phyloP scores from a whole-genome alignment of 2,329 filamentous ascomycete genomes.

The Samsoniella hepiali region DNA sequence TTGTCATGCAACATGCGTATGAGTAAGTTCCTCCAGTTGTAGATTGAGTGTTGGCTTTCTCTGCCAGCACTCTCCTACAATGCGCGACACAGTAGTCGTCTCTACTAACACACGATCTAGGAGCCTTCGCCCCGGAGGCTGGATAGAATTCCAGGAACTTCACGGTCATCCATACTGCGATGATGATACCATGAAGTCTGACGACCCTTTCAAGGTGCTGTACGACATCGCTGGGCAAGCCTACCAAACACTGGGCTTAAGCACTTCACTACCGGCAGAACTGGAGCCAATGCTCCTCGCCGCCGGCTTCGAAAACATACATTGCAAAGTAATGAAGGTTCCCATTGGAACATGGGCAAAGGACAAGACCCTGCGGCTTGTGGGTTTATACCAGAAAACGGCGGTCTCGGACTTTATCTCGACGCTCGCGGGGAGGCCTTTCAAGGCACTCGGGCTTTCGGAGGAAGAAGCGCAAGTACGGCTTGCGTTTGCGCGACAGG shows the following conservation, averaged over 20 bases:
- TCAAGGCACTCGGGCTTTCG: constrained; percentile 37
- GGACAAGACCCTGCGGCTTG: constrained; percentile 38
- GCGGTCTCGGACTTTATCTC: constrained; percentile 41
- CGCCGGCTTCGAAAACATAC: constrained; percentile 44
- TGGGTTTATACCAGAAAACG: constrained; percentile 44
- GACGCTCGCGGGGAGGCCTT: constrained; percentile 40
- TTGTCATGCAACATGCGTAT: constrained; percentile 42
- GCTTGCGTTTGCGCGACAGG: constrained; percentile 30
- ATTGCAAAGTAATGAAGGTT: constrained; percentile 40
- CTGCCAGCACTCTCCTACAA: not conserved
- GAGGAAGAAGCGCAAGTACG: constrained; percentile 34
- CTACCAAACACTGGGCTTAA: constrained; percentile 37
- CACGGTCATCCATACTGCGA: constrained; percentile 41
- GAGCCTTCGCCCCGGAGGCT: constrained; percentile 38
- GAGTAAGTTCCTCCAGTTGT: constrained; percentile 26
- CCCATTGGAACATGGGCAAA: constrained; percentile 46
- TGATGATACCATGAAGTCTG: constrained; percentile 41
- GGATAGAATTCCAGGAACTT: constrained; percentile 50
- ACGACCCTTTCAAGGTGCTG: constrained; percentile 37
- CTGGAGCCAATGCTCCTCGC: constrained; percentile 36
- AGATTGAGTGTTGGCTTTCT: too few relatives aligned
- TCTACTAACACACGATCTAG: constrained; percentile 9
- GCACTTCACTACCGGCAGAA: constrained; percentile 34
- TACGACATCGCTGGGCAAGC: constrained; percentile 32
- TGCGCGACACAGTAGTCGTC: not conserved